Evolutionary conservation across 345 rosid genomes (phyloP).

Genomic region (Gossypium stocksii): DNA sequence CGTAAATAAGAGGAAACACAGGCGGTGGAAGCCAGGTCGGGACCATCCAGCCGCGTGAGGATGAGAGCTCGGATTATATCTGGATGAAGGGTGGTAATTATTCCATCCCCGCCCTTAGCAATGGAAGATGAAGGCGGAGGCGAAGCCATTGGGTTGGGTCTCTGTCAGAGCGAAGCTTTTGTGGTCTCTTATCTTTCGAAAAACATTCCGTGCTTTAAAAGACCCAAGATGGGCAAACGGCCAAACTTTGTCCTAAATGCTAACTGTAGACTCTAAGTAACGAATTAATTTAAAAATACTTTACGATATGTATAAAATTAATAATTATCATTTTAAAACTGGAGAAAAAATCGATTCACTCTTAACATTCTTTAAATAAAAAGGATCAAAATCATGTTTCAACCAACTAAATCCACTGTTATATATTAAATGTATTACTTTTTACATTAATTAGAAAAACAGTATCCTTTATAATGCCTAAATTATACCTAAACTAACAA

Average conservation of each 20-base stretch:
- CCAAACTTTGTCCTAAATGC: not conserved
- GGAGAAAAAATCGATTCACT: not conserved
- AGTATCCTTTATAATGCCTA: too few species aligned
- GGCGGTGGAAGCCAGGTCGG: not conserved
- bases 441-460: too few species aligned
- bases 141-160: not conserved
- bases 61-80: not conserved
- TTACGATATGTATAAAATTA: not conserved
- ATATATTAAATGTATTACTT: too few species aligned
- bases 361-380: not conserved
- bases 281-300: not conserved
- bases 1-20: not conserved
- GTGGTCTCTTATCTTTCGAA: not conserved
- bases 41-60: slow-evolving; percentile 1
- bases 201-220: not conserved
- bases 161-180: not conserved
- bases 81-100: not conserved
- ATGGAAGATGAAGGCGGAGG: not conserved
- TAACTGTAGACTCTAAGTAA: not conserved
- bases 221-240: not conserved
- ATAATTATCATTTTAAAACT: too few species aligned
- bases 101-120: not conserved
- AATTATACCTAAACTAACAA: too few species aligned
- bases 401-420: not conserved
- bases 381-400: not conserved